phyloP scores from a whole-genome alignment of 75 land plant species.

The Selaginella tamariscina region DNA sequence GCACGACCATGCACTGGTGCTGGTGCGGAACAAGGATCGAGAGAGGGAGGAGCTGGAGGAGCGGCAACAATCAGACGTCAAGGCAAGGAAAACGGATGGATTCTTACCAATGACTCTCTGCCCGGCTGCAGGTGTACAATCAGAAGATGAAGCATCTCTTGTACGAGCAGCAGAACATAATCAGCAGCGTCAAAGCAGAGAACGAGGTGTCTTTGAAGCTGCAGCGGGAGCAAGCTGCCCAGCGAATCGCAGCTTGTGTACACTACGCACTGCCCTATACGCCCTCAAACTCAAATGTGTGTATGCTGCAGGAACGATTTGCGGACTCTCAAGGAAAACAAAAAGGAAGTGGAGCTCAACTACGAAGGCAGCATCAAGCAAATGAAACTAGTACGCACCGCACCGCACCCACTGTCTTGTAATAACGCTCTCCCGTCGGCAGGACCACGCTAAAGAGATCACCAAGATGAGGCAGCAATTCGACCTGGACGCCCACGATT shows the following conservation, averaged over 20 bases:
- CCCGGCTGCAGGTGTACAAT: constrained; percentile 24
- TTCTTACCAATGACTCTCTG: neutral
- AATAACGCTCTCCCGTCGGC: neutral
- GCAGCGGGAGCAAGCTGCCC: constrained; percentile 19
- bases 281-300: neutral
- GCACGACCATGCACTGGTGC: constrained; percentile 17
- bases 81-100: constrained; percentile 7
- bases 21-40: constrained; percentile 23
- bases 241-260: constrained; percentile 31
- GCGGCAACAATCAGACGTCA: constrained; percentile 27
- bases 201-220: constrained; percentile 28
- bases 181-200: constrained; percentile 25
- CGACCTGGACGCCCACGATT: constrained; percentile 23
- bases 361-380: constrained; percentile 28
- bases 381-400: constrained; percentile 21
- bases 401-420: neutral
- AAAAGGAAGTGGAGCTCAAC: constrained; percentile 25
- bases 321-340: constrained; percentile 19
- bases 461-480: constrained; percentile 35
- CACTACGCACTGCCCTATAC: neutral
- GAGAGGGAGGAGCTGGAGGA: constrained; percentile 29
- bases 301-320: constrained; percentile 28
- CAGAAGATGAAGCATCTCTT: constrained; percentile 35
- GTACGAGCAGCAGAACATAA: constrained; percentile 29
- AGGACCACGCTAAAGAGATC: constrained; percentile 35